Base-by-base conservation (phyloP, 768 basidiomycete species). In the Gelatoporia subvermispora region DNA sequence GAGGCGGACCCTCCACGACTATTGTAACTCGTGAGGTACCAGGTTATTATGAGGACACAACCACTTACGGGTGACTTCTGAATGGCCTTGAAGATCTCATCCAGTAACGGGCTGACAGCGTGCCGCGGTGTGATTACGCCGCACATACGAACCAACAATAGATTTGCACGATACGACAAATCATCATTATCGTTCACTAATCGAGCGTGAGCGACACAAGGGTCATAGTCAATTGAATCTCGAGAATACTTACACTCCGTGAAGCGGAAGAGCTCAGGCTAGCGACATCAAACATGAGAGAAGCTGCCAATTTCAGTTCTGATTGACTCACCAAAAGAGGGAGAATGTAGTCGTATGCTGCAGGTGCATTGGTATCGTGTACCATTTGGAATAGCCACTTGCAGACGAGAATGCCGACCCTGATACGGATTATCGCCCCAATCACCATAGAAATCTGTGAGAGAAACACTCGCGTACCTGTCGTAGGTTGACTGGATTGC, bases 401-500 rank as follows among this genome's bases (percentile, higher is more conserved):
- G 71, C 85, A 88, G 31, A 87, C 72, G 0, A 79, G 76, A 24
- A 84, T 71, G 11, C 79, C 81, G 59, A 82, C 78, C 58, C 84
- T 84, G 59, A 24, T 16, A 31, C 46, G 41, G 36, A 41, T 45
- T 35, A 50, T 24, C 11, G 17, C 23, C 34, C 5, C 22, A 22
- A 24, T 11, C n/a, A n/a, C 11, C 28, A 31, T 13, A 21, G 34
- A 18, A 20, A 11, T 24, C 1, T 10, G n/a, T n/a, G n/a, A n/a
- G n/a, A 35, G 35, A n/a, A n/a, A 20, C n/a, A 25, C 17, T 40
- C 15, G 17, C 72, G 35, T 61, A 83, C 78, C 84, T 78, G 60
- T 94, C 91, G 56, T 93, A 92, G n/a, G 77, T 83, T 0, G 89
- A 93, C 58, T 89, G 84, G 59, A 89, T 85, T 3, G 89, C 89